Base-by-base conservation (phyloP, 495 filamentous ascomycete species). In the Penicillium canescens region DNA sequence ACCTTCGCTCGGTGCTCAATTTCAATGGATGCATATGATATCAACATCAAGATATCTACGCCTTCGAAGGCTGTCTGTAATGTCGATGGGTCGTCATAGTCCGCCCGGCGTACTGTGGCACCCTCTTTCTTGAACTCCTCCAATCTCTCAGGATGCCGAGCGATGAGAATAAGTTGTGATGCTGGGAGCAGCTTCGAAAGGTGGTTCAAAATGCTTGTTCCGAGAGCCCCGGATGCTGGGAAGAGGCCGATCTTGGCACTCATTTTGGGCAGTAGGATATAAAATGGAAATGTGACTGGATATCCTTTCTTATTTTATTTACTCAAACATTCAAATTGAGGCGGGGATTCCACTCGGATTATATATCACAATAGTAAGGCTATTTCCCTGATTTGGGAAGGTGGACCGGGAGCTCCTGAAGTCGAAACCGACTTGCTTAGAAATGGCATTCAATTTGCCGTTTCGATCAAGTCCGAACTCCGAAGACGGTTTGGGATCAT, bases 201-300 rank as follows among this genome's bases (percentile, higher is more conserved):
- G 55, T 81, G 76, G 14, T 65, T 69, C 61, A 74, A 61, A 41
- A 72, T 75, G 67, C 76, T 79, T 31, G 57, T 50, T 35, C 76
- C 80, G 0, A 82, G 68, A 3, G 61, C 74, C 5, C 80, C 80
- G 2, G 78, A 69, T 9, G 78, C 78, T 20, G 80, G 80, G 66
- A 82, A 82, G 50, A 82, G 65, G 50, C 73, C 73, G 43, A 74
- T 71, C 64, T 67, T 75, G 18, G 55, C 8, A n/a, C 34, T 37
- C 61, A 64, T 64, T 12, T 31, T 59, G 41, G 12, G 40, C 13
- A 20, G 20, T 41, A 21, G 37, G 21, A 4, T 4, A 24, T 4
- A 24, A 6, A 6, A 24, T 24, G 6, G 3, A 0, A 24, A 4
- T 24, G 23, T 24, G 6, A 24, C 6, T 24, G 3, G 23, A 24